Evolutionary conservation across 73 alveolate genomes (phyloP).

Genomic region (Tetrahymena malaccensis): DNA sequence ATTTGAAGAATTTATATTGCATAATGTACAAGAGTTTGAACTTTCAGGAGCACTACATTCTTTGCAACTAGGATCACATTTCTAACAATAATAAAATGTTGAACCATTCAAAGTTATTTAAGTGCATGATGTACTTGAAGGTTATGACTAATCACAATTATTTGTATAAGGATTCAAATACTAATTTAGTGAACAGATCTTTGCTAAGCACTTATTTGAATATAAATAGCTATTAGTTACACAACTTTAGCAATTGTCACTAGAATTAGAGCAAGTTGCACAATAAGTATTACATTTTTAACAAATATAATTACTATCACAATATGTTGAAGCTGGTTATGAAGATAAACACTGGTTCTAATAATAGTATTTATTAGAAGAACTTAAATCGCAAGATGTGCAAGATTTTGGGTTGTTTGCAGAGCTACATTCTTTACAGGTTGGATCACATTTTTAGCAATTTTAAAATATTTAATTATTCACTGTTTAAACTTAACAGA

Average conservation of each 20-base stretch:
- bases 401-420: neutral
- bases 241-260: neutral
- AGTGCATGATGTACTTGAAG: neutral
- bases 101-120: neutral
- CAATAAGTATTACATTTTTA: neutral
- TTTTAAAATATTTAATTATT: neutral
- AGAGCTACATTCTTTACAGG: neutral
- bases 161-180: neutral
- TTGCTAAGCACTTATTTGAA: neutral
- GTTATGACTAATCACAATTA: neutral
- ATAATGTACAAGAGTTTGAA: neutral
- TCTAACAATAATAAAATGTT: neutral
- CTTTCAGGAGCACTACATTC: neutral
- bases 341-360: neutral
- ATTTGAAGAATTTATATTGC: neutral
- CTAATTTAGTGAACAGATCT: neutral
- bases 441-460: neutral
- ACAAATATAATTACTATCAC: neutral
- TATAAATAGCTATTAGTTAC: neutral
- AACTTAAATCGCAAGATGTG: neutral
- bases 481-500: neutral
- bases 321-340: neutral
- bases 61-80: neutral
- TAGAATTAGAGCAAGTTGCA: neutral
- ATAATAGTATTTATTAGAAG: neutral